These are phyloP conservation scores for Pseudomonodictys pantanalensis DNA, from an alignment of 495 filamentous ascomycete genomes.

Conservation along the genomic window DNA sequence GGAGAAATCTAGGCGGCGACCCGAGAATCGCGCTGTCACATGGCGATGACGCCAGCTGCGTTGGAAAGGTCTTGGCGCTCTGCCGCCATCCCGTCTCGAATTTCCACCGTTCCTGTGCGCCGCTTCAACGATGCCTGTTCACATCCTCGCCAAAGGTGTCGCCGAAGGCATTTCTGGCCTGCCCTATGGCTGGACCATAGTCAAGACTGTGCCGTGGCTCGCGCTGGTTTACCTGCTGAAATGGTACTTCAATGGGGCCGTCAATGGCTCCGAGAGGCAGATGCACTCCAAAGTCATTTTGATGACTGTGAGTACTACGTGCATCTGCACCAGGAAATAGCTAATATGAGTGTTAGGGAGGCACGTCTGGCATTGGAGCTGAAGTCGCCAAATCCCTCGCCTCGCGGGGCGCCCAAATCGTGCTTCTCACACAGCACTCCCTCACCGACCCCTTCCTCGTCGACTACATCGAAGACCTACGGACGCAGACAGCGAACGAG, in stretches of 20 bases:
- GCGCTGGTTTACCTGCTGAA: constrained; percentile 66
- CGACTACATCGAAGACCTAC: constrained; percentile 88
- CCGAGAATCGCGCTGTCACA: not conserved
- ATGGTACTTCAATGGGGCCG: constrained; percentile 70
- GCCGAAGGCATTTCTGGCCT: constrained; percentile 64
- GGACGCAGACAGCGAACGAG: constrained; percentile 73
- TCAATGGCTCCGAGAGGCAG: constrained; percentile 72
- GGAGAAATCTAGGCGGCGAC: no score
- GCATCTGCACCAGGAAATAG: not conserved
- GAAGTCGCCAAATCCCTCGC: constrained; percentile 71
- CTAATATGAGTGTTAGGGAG: constrained; percentile 57
- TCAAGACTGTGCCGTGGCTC: constrained; percentile 60
- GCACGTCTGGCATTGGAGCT: constrained; percentile 90
- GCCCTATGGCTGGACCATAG: constrained; percentile 58
- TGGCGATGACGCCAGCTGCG: not conserved
- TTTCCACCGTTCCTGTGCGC: not conserved
- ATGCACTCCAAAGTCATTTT: constrained; percentile 93
- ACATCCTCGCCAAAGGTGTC: constrained; percentile 60
- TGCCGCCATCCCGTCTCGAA: not conserved
- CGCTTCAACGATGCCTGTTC: constrained; percentile 68
- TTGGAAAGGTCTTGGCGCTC: not conserved
- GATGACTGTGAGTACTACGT: constrained; percentile 65
- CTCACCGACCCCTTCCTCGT: constrained; percentile 81
- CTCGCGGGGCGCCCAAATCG: constrained; percentile 78
- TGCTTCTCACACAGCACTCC: constrained; percentile 81